These are phyloP conservation scores for Monosporascus sp. DNA, from an alignment of 2,329 filamentous ascomycete species.

Conservation along the genomic window DNA sequence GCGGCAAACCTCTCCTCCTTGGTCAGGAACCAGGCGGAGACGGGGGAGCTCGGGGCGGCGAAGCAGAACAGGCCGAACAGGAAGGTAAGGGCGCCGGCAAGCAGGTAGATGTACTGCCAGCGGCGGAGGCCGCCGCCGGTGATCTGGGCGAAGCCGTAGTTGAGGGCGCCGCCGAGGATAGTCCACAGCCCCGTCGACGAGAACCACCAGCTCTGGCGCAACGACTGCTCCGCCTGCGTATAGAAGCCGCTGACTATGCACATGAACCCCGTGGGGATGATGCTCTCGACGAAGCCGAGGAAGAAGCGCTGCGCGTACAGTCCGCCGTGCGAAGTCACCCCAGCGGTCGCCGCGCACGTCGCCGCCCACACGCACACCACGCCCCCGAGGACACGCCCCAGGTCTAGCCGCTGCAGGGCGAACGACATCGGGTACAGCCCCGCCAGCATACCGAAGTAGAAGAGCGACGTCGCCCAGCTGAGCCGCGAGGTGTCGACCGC, in stretches of 20 bases:
- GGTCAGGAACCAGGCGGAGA: conserved; percentile 63
- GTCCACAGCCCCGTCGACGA: conserved; percentile 54
- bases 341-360: conserved; percentile 64
- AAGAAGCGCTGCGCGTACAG: conserved; percentile 64
- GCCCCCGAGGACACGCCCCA: conserved; percentile 57
- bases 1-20: conserved; percentile 57
- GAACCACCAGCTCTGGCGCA: conserved; percentile 65
- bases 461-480: conserved; percentile 71
- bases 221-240: conserved; percentile 58
- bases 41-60: conserved; percentile 58
- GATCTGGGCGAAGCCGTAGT: conserved; percentile 65
- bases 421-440: conserved; percentile 72
- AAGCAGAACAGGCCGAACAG: conserved; percentile 62
- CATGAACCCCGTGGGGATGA: conserved; percentile 64
- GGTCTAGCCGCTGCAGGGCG: conserved; percentile 60
- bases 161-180: conserved; percentile 57
- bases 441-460: conserved; percentile 75
- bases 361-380: conserved; percentile 61
- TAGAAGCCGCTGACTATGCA: conserved; percentile 57
- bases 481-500: conserved; percentile 61
- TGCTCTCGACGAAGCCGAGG: conserved; percentile 56
- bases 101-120: conserved; percentile 69
- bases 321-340: conserved; percentile 57
- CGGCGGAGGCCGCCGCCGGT: conserved; percentile 43
- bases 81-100: conserved; percentile 59